Base-by-base conservation (phyloP, 1,284 basidiomycete species). In the Microbotryum lychnidis-dioicae region DNA sequence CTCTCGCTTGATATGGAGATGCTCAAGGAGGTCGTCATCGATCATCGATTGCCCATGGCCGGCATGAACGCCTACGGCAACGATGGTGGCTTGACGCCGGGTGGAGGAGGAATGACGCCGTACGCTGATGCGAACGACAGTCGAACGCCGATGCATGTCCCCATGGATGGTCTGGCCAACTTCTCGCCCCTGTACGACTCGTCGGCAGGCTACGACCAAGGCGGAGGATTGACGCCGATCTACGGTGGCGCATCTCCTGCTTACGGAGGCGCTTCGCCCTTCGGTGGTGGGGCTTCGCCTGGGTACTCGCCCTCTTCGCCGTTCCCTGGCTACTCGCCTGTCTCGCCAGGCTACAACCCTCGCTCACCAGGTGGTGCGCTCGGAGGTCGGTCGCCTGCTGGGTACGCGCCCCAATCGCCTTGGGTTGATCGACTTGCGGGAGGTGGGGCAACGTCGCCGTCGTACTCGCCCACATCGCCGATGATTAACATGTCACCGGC, bases 11-110 rank as follows among this genome's bases (percentile, higher is more conserved):
- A 98, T 77, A 88, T 97, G 70, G 89, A 94, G 70, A 96, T 97
- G 91, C 82, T 99, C 71, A 96, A 97, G 81, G 94, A 98, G 68
- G 94, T 97, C 54, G 93, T 98, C 61, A 89, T 97, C 60, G 96
- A 99, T 75, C 91, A 94, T 73, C 87, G 91, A 50, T 79, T 97
- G 62, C 93, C 93, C 0, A 76, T 79, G n/a, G 75, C 73, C 33
- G 64, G 75, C 56, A 86, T 91, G 42, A 87, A 90, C 72, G 85
- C 84, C 52, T 65, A 65, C 27, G 60, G 66, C 29, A 82, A 72
- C 67, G 87, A 89, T 58, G 91, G 89, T 18, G 89, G 87, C 12
- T 91, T 91, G 84, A 97, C 92, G 0, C 92, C 91, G 4, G 91
- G 89, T 21, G 72, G 73, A 16, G 78, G 77, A 56, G 74, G 73